Evolutionary conservation across 2,329 filamentous ascomycete genomes (phyloP), one percentile per base, ranked within the genome.

Genomic region (Aspergillus hortae): DNA sequence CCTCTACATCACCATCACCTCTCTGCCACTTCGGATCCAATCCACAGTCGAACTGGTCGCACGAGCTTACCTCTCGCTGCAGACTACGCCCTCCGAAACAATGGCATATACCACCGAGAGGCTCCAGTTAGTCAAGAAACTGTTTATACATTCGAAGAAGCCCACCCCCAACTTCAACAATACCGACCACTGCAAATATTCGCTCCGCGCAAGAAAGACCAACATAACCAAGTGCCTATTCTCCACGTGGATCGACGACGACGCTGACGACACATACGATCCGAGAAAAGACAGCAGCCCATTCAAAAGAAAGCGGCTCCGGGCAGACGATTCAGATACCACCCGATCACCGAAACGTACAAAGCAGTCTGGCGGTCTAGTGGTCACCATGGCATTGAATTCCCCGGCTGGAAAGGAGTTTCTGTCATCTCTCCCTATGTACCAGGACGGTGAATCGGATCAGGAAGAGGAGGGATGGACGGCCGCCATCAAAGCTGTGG

Each of bases 261-360:
- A 74, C 23, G 48, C 64, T 1, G 70, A 66, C 19, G 67, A 67
- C 2, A 61, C 70, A 43, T 74, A 71, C 49, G 56, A 67, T 14
- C 45, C 69, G 59, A 25, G 14, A 11, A 4, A 36, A 27, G 35
- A 41, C 36, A 30, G 10, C 19, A 12, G 27, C 6, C 9, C 25
- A 4, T 23, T 35, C 27, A 51, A 47, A 38, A 44, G 25, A 32
- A 52, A 53, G 23, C 35, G 32, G n/a, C 9, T 33, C 17, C 30
- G 19, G 4, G n/a, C 33, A 19, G 32, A 45, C 5, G 46, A 50
- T 15, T 6, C 15, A n/a, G 11, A 12, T 7, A 6, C 40, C n/a
- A 14, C 14, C 35, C 11, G 15, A 15, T 30, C 44, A 4, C 23
- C 17, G 47, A 48, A 51, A 45, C 49, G 2, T 21, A 19, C 14